Conservation (phyloP, 2,329 filamentous ascomycete genomes). For the Grosmannia penicillata region DNA sequence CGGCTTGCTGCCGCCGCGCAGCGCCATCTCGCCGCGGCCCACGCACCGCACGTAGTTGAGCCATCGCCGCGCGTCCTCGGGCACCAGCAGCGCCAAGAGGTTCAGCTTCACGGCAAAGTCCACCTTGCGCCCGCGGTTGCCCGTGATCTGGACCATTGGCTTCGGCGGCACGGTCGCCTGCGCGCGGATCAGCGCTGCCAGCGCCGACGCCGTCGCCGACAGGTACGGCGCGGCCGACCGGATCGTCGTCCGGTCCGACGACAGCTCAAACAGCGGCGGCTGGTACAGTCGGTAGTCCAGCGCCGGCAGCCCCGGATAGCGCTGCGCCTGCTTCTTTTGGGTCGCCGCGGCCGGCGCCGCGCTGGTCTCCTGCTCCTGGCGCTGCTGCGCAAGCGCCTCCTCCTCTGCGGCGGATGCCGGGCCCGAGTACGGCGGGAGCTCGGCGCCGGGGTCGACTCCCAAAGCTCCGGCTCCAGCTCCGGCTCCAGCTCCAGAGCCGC, state of each 20-base stretch:
- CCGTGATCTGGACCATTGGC: conserved; percentile 33
- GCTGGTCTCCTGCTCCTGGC: conserved; percentile 2
- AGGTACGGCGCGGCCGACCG: conserved; percentile 32
- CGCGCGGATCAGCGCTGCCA: conserved; percentile 29
- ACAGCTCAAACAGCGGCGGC: conserved; percentile 36
- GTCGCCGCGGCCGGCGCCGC: not conserved
- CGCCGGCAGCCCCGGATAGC: conserved; percentile 30
- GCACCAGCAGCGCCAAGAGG: conserved; percentile 36
- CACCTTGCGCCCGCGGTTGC: conserved; percentile 25
- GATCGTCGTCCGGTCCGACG: conserved; percentile 30
- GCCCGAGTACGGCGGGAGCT: conserved; percentile 21
- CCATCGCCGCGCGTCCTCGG: conserved; percentile 26
- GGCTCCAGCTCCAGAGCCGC: not conserved
- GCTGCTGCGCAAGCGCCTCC: conserved; percentile 9
- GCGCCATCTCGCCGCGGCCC: conserved; percentile 30
- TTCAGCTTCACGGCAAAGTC: conserved; percentile 42
- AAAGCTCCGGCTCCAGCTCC: not conserved
- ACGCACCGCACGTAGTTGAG: conserved; percentile 41
- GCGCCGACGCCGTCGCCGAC: conserved; percentile 27
- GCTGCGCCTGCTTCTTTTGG: conserved; percentile 12
- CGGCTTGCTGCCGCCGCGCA: conserved; percentile 28
- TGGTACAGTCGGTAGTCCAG: conserved; percentile 38
- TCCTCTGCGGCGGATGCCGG: conserved; percentile 11
- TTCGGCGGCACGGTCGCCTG: conserved; percentile 40
- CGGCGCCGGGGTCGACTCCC: not conserved